Conservation (phyloP, 371 early-diverging fungal genomes). For the Zychaea mexicana region DNA sequence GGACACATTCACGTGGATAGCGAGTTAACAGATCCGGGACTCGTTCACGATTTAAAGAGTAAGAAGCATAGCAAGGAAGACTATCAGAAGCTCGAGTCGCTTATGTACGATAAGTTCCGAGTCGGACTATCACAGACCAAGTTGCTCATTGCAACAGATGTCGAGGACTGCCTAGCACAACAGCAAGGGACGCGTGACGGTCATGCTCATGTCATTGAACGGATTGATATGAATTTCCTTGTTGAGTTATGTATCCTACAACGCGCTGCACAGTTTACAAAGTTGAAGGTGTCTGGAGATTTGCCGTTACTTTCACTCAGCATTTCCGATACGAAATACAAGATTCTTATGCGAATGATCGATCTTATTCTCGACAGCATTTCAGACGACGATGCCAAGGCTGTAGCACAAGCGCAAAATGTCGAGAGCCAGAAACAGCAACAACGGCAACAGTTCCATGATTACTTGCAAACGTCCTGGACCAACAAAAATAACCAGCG, state of each 20-base stretch:
- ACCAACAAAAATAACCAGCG: not conserved
- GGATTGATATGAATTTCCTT: conserved; percentile 70
- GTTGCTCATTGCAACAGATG: conserved; percentile 63
- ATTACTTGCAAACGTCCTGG: not conserved
- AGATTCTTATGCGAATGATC: conserved; percentile 73
- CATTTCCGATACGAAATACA: conserved; percentile 84
- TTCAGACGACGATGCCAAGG: conserved; percentile 23
- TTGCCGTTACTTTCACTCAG: conserved; percentile 77
- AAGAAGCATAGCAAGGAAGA: conserved; percentile 53
- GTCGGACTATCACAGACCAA: conserved; percentile 67
- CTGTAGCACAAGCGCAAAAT: not conserved
- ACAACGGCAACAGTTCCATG: not conserved
- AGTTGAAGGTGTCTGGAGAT: conserved; percentile 70
- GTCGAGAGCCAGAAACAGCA: not conserved
- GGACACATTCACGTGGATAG: conserved; percentile 80
- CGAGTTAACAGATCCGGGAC: conserved; percentile 64
- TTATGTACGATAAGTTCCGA: conserved; percentile 85
- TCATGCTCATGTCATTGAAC: conserved; percentile 68
- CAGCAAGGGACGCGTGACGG: conserved; percentile 15
- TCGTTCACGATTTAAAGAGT: conserved; percentile 58
- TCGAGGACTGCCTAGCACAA: conserved; percentile 71
- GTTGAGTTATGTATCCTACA: conserved; percentile 79
- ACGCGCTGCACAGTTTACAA: conserved; percentile 64
- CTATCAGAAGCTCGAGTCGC: conserved; percentile 54
- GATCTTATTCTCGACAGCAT: conserved; percentile 59